Base-by-base conservation (phyloP, 2,329 filamentous ascomycete species). In the Alternaria burnsii region DNA sequence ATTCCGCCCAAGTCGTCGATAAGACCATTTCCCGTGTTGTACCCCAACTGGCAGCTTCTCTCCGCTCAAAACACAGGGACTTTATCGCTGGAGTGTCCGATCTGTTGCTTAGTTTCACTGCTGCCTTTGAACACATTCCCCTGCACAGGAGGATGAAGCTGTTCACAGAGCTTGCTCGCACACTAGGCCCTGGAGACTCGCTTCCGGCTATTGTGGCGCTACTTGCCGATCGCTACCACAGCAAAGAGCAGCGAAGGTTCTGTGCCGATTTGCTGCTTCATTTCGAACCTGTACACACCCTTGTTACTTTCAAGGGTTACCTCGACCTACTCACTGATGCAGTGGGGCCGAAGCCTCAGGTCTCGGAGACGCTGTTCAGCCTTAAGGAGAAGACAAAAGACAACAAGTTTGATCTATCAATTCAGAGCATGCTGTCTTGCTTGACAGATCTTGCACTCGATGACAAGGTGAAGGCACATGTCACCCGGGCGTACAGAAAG, bases 71-170 rank as follows among this genome's bases (percentile, higher is more conserved):
- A 66, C 91, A 92, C 70, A 90, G 92, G 69, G 89, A 93, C 66
- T 85, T 92, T 36, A 87, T 97, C 22, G 89, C 89, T 34, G 93
- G 93, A 44, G 92, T 93, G 8, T 91, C 93, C 1, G 93, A 97
- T 71, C 87, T 99, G 48, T 85, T 99, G n/a, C 85, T 96, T 42
- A 98, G 94, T 81, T 99, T 99, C 76, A 94, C 93, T 18, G 93
- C 94, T 8, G 95, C 96, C 0, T 99, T 96, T 77, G 94, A 97
- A 76, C 95, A 99, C 75, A 94, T 99, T 65, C 95, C 95, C 5
- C 86, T 90, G 9, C 94, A 97, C 77, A 87, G 95, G 58, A 88
- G 93, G 66, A 87, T 92, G 30, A 89, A 89, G 41, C 83, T 99
- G 7, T 99, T 97, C 79, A 86, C 91, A 55, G 92, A 94, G 52